Evolutionary conservation across 345 rosid genomes (phyloP), one percentile per base, ranked within the genome.

Genomic region (Arabidopsis suecica): DNA sequence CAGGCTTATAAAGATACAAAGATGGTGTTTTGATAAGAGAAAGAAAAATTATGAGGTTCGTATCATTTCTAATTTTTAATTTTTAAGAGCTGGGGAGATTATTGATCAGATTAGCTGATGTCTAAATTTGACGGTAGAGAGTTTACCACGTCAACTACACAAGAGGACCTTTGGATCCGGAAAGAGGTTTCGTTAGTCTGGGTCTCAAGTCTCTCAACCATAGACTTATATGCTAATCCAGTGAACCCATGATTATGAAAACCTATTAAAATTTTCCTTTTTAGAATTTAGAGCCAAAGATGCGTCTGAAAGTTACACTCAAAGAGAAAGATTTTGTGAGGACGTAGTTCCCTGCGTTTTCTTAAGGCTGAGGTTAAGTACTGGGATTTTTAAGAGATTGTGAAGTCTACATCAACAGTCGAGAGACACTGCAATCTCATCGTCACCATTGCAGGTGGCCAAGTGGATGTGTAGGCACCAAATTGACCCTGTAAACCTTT

Each of bases 321-420:
- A 8, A 20, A 37, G 68, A 47, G 44, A 11, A 45, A 36, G 22
- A 55, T 14, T 57, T 49, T 58, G 73, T 75, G 72, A 50, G 63
- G 80, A 44, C 51, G 56, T 71, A 18, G 32, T 40, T 65, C 41
- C 4, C 13, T 65, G 22, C 0, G 54, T n/a, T 38, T 64, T 78
- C 62, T 32, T 70, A 78, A 48, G 81, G 81, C 68, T 49, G 14
- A 71, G 77, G 68, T 71, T 71, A 55, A 33, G 18, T 11, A 5
- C 51, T 0, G 18, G 23, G 80, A 77, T 77, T 77, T 45, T 77
- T 40, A 54, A 13, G 45, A 56, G 61, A 64, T 49, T 47, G 40
- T 65, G 12, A 64, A 11, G 75, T 34, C 44, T 69, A 64, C 45
- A 61, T 64, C 18, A 63, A 64, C 72, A 76, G 80, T 56, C 37